Conservation (phyloP, 805 yeast genomes). For the Brettanomyces sp. region DNA sequence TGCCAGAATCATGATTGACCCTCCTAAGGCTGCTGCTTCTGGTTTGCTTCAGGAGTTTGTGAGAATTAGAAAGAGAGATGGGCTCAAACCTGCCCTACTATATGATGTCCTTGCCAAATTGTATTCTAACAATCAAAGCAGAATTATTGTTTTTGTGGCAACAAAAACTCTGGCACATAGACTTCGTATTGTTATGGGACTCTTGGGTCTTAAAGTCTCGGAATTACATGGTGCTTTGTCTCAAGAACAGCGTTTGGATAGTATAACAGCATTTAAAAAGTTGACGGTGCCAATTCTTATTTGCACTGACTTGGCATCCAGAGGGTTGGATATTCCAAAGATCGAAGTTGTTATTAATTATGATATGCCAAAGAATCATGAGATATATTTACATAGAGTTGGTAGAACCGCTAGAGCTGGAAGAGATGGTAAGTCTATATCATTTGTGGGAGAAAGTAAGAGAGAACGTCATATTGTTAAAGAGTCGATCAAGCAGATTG, state of each 20-base stretch:
- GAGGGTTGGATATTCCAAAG: conserved; percentile 98
- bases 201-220: conserved; percentile 66
- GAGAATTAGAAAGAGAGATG: conserved; percentile 84
- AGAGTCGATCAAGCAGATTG: conserved; percentile 69
- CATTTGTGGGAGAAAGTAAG: conserved; percentile 89
- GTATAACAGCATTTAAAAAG: conserved; percentile 74
- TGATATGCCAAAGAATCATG: conserved; percentile 92
- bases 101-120: conserved; percentile 60
- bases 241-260: conserved; percentile 87
- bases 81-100: conserved; percentile 73
- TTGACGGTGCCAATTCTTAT: conserved; percentile 77
- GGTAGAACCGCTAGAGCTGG: conserved; percentile 99
- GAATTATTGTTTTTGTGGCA: conserved; percentile 85
- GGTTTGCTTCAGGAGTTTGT: conserved; percentile 90
- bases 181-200: conserved; percentile 66
- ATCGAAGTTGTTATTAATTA: conserved; percentile 89
- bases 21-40: conserved; percentile 90
- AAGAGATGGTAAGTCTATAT: conserved; percentile 84
- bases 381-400: conserved; percentile 90
- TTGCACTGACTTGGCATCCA: conserved; percentile 97
- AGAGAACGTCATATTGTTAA: conserved; percentile 86
- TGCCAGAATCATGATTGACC: conserved; percentile 90
- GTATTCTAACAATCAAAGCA: conserved; percentile 50
- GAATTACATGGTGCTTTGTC: conserved; percentile 78
- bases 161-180: conserved; percentile 87